Conservation (phyloP, 179 eudicot species). For the Patellifolia procumbens region DNA sequence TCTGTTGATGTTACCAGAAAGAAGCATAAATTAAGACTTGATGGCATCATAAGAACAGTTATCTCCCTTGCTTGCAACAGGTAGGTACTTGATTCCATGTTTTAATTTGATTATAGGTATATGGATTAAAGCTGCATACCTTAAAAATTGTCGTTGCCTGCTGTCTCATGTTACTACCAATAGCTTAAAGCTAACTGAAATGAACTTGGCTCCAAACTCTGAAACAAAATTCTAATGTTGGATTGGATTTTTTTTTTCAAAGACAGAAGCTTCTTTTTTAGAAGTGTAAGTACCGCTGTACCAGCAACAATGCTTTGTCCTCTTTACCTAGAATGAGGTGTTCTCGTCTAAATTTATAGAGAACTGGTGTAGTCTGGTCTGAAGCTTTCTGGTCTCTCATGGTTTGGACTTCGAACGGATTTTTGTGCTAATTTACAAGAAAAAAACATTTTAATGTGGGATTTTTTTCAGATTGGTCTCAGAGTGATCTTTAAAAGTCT, state of each 20-base stretch:
- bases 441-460: no score
- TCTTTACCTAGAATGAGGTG: no score
- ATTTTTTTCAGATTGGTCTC: no score
- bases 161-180: neutral
- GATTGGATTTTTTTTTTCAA: conserved; percentile 7
- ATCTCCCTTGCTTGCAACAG: conserved; percentile 74
- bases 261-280: neutral
- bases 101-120: neutral
- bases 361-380: no score
- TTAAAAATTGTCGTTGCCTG: neutral
- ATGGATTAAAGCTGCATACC: neutral
- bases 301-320: no score
- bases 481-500: no score
- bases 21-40: conserved; percentile 71
- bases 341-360: no score
- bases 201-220: neutral
- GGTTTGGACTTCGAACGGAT: no score
- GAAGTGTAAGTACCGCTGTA: no score
- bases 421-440: no score
- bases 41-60: conserved; percentile 84
- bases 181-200: neutral
- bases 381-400: no score
- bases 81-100: conserved; percentile 63
- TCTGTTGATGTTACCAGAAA: conserved; percentile 77
- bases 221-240: neutral